Conservation (phyloP, 2,329 filamentous ascomycete species). For the Amphichorda felina region DNA sequence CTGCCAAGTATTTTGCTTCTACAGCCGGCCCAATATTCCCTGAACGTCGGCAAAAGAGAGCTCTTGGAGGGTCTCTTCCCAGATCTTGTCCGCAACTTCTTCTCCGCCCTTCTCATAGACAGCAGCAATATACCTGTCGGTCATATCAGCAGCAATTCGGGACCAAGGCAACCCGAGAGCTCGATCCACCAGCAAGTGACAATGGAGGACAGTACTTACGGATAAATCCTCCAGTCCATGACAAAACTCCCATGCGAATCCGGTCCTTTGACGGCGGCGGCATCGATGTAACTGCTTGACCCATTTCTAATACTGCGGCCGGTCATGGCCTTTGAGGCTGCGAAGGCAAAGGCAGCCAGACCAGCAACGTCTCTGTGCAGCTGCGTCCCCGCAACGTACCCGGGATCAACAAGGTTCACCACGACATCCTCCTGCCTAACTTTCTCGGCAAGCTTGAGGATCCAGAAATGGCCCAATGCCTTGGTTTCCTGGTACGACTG, state of each 20-base stretch:
- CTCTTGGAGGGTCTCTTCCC: constrained; percentile 23
- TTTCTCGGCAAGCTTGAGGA: constrained; percentile 20
- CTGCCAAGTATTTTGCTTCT: too few species aligned
- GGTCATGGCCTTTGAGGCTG: constrained; percentile 6
- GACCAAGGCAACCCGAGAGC: too few species aligned
- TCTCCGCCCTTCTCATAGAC: constrained; percentile 1
- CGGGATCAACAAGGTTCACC: constrained; percentile 35
- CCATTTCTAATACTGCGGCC: constrained; percentile 23
- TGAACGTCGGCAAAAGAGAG: constrained; percentile 16
- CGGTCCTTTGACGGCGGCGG: constrained; percentile 27
- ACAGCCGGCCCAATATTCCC: neutral
- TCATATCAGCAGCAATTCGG: neutral
- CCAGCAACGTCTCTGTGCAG: constrained; percentile 20
- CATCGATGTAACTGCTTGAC: constrained; percentile 34
- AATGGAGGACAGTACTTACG: constrained; percentile 27
- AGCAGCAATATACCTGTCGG: neutral
- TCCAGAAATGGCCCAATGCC: constrained; percentile 20
- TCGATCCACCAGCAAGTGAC: too few species aligned
- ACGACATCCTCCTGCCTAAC: constrained; percentile 26
- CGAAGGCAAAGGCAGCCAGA: constrained; percentile 5
- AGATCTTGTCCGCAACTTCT: constrained; percentile 20
- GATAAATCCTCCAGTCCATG: constrained; percentile 31
- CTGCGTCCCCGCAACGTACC: constrained; percentile 26
- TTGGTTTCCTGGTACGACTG: constrained; percentile 16
- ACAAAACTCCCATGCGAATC: constrained; percentile 39